Conservation (phyloP, 495 filamentous ascomycete species). For the Podospora appendiculata region DNA sequence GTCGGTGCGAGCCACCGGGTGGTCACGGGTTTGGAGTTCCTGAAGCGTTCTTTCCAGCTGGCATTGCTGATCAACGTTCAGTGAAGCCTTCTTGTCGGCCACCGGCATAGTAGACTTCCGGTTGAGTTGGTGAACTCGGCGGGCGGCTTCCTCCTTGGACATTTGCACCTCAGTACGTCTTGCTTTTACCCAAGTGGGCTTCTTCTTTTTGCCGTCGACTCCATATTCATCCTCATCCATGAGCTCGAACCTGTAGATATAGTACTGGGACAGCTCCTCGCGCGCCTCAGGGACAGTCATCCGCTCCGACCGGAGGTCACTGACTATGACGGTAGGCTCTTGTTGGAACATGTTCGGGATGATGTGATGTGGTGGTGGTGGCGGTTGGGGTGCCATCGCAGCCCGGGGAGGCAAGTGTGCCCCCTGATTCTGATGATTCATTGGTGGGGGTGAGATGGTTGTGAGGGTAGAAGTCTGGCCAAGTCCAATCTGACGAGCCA, state of each 20-base stretch:
- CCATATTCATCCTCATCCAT: slow-evolving; percentile 11
- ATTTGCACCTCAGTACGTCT: slow-evolving; percentile 12
- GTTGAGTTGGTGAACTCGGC: slow-evolving; percentile 24
- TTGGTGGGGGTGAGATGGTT: no score
- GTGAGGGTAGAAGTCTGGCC: no score
- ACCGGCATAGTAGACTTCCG: slow-evolving; percentile 4
- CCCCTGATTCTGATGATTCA: no score
- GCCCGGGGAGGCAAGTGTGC: no score
- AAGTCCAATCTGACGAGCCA: no score
- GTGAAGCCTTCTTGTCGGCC: slow-evolving; percentile 19
- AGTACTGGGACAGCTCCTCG: slow-evolving; percentile 22
- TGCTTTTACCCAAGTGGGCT: slow-evolving; percentile 22
- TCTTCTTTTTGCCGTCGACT: slow-evolving; percentile 13
- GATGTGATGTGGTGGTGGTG: not conserved
- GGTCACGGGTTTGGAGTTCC: slow-evolving; percentile 2
- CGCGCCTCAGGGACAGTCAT: slow-evolving; percentile 14
- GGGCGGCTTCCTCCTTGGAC: slow-evolving; percentile 13
- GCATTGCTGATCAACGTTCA: slow-evolving; percentile 18
- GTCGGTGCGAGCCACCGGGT: slow-evolving; percentile 18
- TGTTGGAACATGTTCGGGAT: not conserved
- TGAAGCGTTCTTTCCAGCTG: slow-evolving; percentile 26
- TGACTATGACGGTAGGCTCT: slow-evolving; percentile 3
- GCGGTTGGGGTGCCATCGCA: not conserved
- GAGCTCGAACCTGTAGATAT: slow-evolving; percentile 24
- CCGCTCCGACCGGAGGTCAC: slow-evolving; percentile 9